A percentile compares a stretch with the other conserved stretches of the same genome.
These are phyloP conservation scores for Solanum hybrid DNA, from an alignment of 305 asterid species.

Conservation along the genomic window DNA sequence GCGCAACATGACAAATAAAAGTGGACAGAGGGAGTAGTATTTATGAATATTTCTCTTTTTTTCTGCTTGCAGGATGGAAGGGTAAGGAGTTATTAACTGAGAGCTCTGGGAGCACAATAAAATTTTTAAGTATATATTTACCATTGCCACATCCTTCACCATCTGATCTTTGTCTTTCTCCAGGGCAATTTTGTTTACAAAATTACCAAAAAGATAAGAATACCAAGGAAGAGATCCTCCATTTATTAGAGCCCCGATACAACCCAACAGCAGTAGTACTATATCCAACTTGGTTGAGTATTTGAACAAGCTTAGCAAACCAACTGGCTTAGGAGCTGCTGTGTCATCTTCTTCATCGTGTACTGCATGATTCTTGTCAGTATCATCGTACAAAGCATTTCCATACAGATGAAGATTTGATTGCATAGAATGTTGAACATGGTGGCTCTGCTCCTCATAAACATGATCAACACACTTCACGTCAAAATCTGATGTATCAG, in stretches of 20 bases:
- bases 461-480: conserved; percentile 8
- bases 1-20: too few relatives aligned
- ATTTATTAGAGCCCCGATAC: conserved; percentile 69
- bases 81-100: background rate
- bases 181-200: conserved; percentile 55
- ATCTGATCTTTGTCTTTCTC: conserved; percentile 31
- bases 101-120: background rate
- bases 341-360: conserved; percentile 43
- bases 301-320: conserved; percentile 57
- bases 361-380: background rate
- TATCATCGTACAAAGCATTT: conserved; percentile 14
- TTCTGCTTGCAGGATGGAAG: background rate
- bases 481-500: conserved; percentile 1
- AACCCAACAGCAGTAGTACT: conserved; percentile 53
- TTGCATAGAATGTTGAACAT: conserved; percentile 6
- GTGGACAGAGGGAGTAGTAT: too few relatives aligned
- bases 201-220: conserved; percentile 56
- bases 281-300: conserved; percentile 60
- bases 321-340: conserved; percentile 30
- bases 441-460: conserved; percentile 5
- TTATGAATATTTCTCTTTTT: background rate
- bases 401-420: conserved; percentile 11
- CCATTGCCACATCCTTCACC: conserved; percentile 66
- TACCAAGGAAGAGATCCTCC: conserved; percentile 96
- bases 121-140: conserved; percentile 8